Conservation (phyloP, 192 early-diverging fungal genomes). For the Podila clonocystis region DNA sequence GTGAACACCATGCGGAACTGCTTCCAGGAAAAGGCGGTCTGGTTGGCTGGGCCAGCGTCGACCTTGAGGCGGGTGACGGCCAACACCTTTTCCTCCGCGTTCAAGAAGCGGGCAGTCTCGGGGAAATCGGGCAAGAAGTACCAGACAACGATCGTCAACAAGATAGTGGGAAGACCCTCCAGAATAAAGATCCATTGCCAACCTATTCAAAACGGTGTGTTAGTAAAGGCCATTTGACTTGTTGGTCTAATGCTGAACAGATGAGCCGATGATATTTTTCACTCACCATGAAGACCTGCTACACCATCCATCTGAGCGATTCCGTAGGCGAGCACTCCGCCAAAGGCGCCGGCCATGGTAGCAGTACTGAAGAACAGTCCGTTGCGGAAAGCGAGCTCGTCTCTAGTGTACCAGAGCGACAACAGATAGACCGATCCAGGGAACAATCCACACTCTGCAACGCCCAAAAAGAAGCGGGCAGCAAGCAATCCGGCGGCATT, state of each 20-base stretch:
- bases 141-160: slow-evolving; percentile 50
- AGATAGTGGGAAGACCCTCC: slow-evolving; percentile 63
- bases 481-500: slow-evolving; percentile 54
- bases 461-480: slow-evolving; percentile 68
- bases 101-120: slow-evolving; percentile 56
- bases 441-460: slow-evolving; percentile 66
- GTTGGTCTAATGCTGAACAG: not conserved
- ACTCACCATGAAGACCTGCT: slow-evolving; percentile 49
- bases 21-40: slow-evolving; percentile 59
- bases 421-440: slow-evolving; percentile 67
- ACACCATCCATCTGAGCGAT: slow-evolving; percentile 68
- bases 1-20: slow-evolving; percentile 59
- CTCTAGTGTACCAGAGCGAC: slow-evolving; percentile 67
- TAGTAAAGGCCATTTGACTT: not conserved
- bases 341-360: slow-evolving; percentile 67
- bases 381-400: slow-evolving; percentile 63
- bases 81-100: slow-evolving; percentile 52
- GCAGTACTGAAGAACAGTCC: slow-evolving; percentile 63
- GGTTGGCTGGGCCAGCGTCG: slow-evolving; percentile 59
- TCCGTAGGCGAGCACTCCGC: slow-evolving; percentile 73
- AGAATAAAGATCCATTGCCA: slow-evolving; percentile 78
- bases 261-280: too few species aligned
- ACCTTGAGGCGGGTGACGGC: slow-evolving; percentile 53
- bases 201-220: slow-evolving; percentile 10
- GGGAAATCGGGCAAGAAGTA: slow-evolving; percentile 64